Conservation (phyloP, 805 yeast species). For the Wickerhamomyces ciferrii region DNA sequence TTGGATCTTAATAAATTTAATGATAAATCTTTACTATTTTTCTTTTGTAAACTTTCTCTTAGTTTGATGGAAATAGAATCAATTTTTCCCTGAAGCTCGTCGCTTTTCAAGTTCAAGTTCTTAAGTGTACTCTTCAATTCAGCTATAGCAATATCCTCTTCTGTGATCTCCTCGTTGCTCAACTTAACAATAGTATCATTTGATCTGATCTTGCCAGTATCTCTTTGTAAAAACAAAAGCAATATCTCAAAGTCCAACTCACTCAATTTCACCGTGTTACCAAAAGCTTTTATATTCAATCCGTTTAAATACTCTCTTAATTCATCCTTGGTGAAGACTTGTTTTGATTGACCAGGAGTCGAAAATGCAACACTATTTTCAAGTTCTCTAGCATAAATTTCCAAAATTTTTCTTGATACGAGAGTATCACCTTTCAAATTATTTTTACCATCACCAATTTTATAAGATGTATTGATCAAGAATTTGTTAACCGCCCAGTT, state of each 20-base stretch:
- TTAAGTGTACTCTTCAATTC: constrained; percentile 25
- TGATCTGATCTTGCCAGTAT: constrained; percentile 7
- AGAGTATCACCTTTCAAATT: constrained; percentile 14
- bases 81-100: constrained; percentile 16
- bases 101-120: constrained; percentile 15
- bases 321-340: constrained; percentile 10
- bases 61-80: constrained; percentile 10
- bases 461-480: constrained; percentile 18
- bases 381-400: constrained; percentile 9
- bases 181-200: constrained; percentile 16
- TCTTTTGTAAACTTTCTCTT: constrained; percentile 15
- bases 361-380: not conserved
- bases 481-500: constrained; percentile 18
- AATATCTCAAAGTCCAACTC: constrained; percentile 18
- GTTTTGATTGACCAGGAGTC: constrained; percentile 1
- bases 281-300: constrained; percentile 4
- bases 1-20: constrained; percentile 28
- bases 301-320: constrained; percentile 5
- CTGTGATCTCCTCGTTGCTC: constrained; percentile 21
- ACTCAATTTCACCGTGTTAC: constrained; percentile 1
- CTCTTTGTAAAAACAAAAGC: constrained; percentile 16
- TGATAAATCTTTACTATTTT: constrained; percentile 23
- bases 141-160: constrained; percentile 27
- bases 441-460: constrained; percentile 9
- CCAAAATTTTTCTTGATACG: constrained; percentile 14